Evolutionary conservation across 306 rosid species (phyloP).

Genomic region (Medicago lupulina): DNA sequence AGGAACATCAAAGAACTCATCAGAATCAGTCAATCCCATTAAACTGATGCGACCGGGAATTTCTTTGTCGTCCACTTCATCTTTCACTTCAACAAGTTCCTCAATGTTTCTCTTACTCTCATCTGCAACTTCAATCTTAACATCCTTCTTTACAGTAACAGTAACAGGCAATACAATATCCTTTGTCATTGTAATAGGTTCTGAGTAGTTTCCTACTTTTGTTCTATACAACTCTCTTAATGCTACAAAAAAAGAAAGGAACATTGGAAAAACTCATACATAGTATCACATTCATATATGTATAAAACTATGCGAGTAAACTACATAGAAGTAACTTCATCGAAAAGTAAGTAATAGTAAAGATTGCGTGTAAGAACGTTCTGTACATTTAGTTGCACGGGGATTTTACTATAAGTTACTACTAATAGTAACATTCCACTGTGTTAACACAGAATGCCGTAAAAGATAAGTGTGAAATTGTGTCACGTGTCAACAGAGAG

Average conservation of each 20-base stretch:
- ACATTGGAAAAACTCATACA: background rate
- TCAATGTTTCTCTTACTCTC: conserved; percentile 38
- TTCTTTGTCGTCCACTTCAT: conserved; percentile 48
- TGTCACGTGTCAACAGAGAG: background rate
- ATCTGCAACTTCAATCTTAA: conserved; percentile 46
- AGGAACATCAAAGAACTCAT: conserved; percentile 92
- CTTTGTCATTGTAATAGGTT: conserved; percentile 44
- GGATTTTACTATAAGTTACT: too few species aligned
- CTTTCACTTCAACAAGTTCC: conserved; percentile 43
- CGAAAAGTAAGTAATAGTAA: background rate
- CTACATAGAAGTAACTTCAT: background rate
- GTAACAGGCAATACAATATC: conserved; percentile 48
- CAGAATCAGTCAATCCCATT: conserved; percentile 73
- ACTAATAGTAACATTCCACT: too few species aligned
- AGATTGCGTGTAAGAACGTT: background rate
- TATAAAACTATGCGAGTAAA: background rate
- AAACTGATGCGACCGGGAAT: conserved; percentile 58
- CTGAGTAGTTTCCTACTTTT: conserved; percentile 50
- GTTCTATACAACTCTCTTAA: conserved; percentile 72
- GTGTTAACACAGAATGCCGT: background rate
- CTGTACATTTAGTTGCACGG: background rate
- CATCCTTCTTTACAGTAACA: conserved; percentile 52
- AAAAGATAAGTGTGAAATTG: background rate
- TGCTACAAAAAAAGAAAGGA: conserved; percentile 54
- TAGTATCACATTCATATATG: background rate